These are phyloP conservation scores for Asterionellopsis glacialis DNA, from an alignment of 108 stramenopile genomes.

Conservation along the genomic window DNA sequence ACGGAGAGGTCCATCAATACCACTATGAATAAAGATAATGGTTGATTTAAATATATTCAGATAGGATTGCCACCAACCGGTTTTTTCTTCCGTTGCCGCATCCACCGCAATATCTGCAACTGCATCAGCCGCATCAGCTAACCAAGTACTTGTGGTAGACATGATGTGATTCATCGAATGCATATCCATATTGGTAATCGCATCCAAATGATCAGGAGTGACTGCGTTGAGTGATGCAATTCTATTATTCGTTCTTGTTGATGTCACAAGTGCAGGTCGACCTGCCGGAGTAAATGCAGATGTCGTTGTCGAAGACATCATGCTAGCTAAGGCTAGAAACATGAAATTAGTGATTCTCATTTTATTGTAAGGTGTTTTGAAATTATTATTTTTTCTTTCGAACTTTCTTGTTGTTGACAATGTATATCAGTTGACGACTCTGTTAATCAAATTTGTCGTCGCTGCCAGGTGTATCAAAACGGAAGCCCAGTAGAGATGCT, in stretches of 20 bases:
- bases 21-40: slow-evolving; percentile 52
- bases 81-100: slow-evolving; percentile 2
- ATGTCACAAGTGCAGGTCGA: background rate
- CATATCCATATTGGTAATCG: background rate
- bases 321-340: background rate
- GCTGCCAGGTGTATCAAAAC: no score
- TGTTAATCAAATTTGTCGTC: no score
- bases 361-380: no score
- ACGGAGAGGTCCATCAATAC: slow-evolving; percentile 57
- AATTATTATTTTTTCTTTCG: no score
- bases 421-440: no score
- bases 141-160: background rate
- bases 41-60: slow-evolving; percentile 48
- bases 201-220: slow-evolving; percentile 3
- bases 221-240: background rate
- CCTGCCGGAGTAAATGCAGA: background rate
- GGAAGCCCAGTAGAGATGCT: no score
- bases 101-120: slow-evolving; percentile 13
- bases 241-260: slow-evolving; percentile 1
- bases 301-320: background rate
- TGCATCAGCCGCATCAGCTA: slow-evolving; percentile 18
- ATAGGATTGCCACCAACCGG: slow-evolving; percentile 48
- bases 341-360: background rate
- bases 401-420: no score
- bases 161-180: background rate